Conservation (phyloP, 805 yeast genomes). For the Hanseniaspora mollemarum region DNA sequence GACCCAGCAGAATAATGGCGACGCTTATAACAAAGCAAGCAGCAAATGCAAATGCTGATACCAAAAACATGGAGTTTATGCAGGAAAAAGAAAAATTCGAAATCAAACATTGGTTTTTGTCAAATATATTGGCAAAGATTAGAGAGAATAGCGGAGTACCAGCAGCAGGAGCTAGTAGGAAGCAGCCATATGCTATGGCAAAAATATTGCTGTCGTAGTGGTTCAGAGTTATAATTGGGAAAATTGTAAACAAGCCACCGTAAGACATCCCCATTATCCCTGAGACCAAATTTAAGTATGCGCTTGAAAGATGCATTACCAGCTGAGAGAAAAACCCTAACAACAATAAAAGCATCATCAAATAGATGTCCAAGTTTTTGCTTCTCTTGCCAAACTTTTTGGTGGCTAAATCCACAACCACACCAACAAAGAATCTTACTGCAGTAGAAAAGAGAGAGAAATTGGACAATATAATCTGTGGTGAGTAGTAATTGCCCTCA, state of each 20-base stretch:
- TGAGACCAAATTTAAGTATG: conserved; percentile 29
- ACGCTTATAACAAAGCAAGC: neutral
- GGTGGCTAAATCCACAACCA: conserved; percentile 50
- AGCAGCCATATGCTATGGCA: conserved; percentile 88
- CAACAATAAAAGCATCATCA: conserved; percentile 28
- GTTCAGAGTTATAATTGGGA: conserved; percentile 71
- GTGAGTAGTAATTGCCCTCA: conserved; percentile 19
- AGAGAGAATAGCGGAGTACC: conserved; percentile 63
- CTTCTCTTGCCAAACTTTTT: conserved; percentile 14
- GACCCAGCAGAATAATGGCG: no score
- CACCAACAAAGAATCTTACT: conserved; percentile 57
- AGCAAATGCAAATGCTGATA: neutral
- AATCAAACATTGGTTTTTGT: conserved; percentile 27
- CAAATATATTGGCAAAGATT: conserved; percentile 55
- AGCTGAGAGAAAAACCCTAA: conserved; percentile 33
- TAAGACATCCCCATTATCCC: conserved; percentile 56
- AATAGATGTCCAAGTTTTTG: conserved; percentile 26
- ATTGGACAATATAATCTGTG: conserved; percentile 17
- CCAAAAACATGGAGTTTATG: conserved; percentile 3
- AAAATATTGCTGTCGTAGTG: conserved; percentile 81
- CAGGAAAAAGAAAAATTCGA: conserved; percentile 7
- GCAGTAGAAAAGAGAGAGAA: conserved; percentile 41
- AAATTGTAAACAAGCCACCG: conserved; percentile 76
- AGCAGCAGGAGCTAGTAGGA: conserved; percentile 78
- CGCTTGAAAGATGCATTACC: conserved; percentile 21